Evolutionary conservation across 2,329 filamentous ascomycete species (phyloP), one percentile per base, ranked within the genome.

Genomic region (Remersonia thermophila): DNA sequence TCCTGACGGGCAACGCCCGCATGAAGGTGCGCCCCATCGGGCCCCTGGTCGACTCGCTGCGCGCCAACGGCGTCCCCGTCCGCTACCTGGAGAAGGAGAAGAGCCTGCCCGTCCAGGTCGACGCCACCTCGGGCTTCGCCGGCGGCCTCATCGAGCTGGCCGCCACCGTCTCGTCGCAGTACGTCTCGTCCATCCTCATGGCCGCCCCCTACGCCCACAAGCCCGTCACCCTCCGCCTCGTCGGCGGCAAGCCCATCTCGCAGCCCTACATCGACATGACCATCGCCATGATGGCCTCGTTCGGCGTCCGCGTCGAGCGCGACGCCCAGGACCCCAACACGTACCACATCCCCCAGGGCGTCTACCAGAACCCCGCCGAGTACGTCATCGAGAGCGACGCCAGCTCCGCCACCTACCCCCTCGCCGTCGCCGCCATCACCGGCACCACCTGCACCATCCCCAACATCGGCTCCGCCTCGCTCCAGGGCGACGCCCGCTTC

Each of bases 201-300:
- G 93, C 86, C 40, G 91, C 91, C 0, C 91, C 91, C 0, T 98
- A 96, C 53, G 91, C 91, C 31, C 95, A 94, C 61, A 78, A 86
- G 44, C 83, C 89, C 0, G 87, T 98, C 27, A 95, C 85, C 0
- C 64, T 98, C 46, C 80, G 79, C 28, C 70, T 98, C 27, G 80
- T 96, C 10, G 91, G 91, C n/a, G 91, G 87, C 37, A 96, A 94
- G 58, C 89, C 91, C 30, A 94, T 98, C 46, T 96, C 89, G 2
- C 87, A 96, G 55, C 77, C 80, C 2, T 98, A 98, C 57, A 96
- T 98, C 51, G 86, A 98, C 55, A 96, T 98, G 89, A 98, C 91
- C 2, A 86, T 93, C 36, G 73, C 86, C 12, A 98, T 98, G 89
- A 98, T 98, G 91, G 71, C 73, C 37, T 72, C 82, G 2, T 98